Base-by-base conservation (phyloP, 2,329 filamentous ascomycete species). In the Botryotinia globosa region DNA sequence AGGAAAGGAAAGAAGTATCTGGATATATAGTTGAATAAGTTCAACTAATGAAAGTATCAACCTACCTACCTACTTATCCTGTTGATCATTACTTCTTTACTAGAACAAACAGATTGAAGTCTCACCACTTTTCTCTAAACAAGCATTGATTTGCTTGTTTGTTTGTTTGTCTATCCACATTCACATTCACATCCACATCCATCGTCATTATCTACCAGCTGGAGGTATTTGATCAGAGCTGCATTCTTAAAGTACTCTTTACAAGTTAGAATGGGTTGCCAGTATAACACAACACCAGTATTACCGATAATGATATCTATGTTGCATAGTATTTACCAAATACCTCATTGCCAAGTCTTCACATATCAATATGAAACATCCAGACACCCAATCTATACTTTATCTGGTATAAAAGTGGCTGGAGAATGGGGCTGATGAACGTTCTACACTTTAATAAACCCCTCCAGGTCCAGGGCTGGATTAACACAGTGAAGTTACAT, bases 351-450 rank as follows among this genome's bases (percentile, higher is more conserved):
- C 58, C 58, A 37, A 61, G 58, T 34, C 58, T 20, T 14, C 25
- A 51, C 12, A 25, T n/a, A n/a, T 51, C 25, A 61, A 39, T 18
- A n/a, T 42, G 37, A 62, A 62, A 62, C 59, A 42, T 42, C 39
- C 29, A 42, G 18, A 14, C 39, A 29, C n/a, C n/a, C 42, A 32
- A 44, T n/a, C 39, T 22, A 29, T 45, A 45, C 39, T 42, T 7
- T 0, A 45, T 45, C 9, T 2, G 18, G 9, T 32, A 64, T 64
- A 29, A 64, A 64, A 32, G 61, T 64, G 61, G 61, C 61, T 64
- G 61, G 61, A 64, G 32, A 45, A 44, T 44, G 61, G 58, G 61
- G 39, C 61, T 64, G 61, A 64, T 64, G 20, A 64, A 45, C n/a
- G 18, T 45, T 32, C 9, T 18, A 3, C 51, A 0, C n/a, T 8